phyloP scores from a whole-genome alignment of 192 early-diverging fungal genomes.

The Backusella tarrabulga region DNA sequence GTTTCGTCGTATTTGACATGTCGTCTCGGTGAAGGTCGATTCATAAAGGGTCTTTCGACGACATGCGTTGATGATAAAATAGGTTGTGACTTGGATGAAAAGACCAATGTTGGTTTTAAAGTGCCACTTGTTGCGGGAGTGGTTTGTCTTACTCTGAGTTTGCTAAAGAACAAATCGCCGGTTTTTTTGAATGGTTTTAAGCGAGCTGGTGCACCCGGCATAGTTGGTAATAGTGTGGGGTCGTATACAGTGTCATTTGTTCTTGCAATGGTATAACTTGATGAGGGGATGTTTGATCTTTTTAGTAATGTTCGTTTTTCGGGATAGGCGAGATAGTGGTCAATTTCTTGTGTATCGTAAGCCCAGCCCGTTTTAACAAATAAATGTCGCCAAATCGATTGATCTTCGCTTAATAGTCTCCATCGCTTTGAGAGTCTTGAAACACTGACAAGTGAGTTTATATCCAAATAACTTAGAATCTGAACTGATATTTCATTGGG shows the following conservation, averaged over 20 bases:
- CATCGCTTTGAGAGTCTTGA: conserved; percentile 57
- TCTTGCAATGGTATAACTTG: background rate
- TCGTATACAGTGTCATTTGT: conserved; percentile 13
- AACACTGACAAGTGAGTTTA: conserved; percentile 43
- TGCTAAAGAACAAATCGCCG: conserved; percentile 3
- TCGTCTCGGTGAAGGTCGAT: background rate
- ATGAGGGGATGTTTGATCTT: background rate
- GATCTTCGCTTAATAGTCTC: conserved; percentile 59
- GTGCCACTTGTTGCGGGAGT: background rate
- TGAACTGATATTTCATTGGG: conserved; percentile 57
- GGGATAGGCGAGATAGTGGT: conserved; percentile 13
- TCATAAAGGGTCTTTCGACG: background rate
- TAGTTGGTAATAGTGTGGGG: conserved; percentile 15
- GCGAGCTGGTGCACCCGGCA: conserved; percentile 5
- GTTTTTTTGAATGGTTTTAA: conserved; percentile 13
- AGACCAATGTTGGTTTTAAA: background rate
- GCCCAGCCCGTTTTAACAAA: conserved; percentile 32
- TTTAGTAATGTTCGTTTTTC: background rate
- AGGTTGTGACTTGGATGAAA: conserved; percentile 44
- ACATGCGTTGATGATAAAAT: conserved; percentile 66
- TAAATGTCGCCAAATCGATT: conserved; percentile 58
- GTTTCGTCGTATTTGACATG: conserved; percentile 29
- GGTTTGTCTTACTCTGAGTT: background rate
- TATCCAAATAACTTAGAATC: conserved; percentile 52
- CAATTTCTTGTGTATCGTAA: conserved; percentile 16